Evolutionary conservation across 331 rosid genomes (phyloP), one percentile per base, ranked within the genome.

Genomic region (Erythrophleum ivorense): DNA sequence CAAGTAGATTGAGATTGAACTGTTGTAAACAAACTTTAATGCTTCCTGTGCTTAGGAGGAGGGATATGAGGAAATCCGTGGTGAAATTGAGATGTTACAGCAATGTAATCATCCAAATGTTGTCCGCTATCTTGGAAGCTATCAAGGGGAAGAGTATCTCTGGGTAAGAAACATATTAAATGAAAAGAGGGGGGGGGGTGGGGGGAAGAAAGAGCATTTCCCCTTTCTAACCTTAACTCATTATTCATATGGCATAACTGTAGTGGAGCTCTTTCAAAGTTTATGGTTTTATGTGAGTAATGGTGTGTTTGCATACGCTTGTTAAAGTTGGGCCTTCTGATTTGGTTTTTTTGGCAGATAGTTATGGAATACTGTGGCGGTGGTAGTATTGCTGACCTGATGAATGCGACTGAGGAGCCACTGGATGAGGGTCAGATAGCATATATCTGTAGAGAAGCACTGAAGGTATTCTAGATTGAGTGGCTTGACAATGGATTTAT

Each of bases 331-430:
- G 70, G 85, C 84, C 82, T 84, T 82, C 80, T 86, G 80, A 78
- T 71, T 80, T 81, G 64, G 71, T 66, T 78, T 66, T 89, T 66
- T 76, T 87, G 89, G 90, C 98, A 95, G 99, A 95, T 95, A 87
- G 99, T 95, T 84, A 95, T 95, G 99, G 99, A 95, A 85, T 93
- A 93, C 83, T 95, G 99, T 87, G 99, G 99, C 15, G 99, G 99
- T 87, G 99, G 99, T 79, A 95, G 99, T 88, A 91, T 93, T 78
- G 97, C 97, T 62, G 99, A 93, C 86, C 85, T 95, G 88, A 93
- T 95, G 97, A 86, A 86, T 18, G 94, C 85, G 73, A 88, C 94
- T 4, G 97, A 91, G 59, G 99, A 95, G 72, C 57, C 99, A 77
- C 80, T 95, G 86, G 99, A 95, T 84, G 99, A 95, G 89, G 81